Conservation (phyloP, 2,329 filamentous ascomycete species). For the Alternaria sp. region DNA sequence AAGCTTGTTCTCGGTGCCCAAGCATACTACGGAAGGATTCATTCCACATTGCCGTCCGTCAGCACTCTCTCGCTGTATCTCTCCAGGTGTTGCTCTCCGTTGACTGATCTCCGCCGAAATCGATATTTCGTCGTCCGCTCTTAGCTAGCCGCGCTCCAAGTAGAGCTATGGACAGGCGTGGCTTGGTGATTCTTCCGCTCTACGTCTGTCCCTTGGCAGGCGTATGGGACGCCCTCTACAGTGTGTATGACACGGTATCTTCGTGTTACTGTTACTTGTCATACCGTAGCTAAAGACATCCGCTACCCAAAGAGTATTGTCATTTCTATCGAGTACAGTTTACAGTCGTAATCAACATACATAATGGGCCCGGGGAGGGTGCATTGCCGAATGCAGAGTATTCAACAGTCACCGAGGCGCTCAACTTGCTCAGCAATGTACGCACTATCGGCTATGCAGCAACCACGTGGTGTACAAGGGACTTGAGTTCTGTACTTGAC, state of each 20-base stretch:
- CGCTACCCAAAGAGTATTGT: conserved; percentile 34
- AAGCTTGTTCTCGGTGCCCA: conserved; percentile 25
- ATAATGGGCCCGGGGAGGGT: conserved; percentile 57
- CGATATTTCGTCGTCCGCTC: conserved; percentile 10
- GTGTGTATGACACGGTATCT: conserved; percentile 47
- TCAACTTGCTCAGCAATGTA: conserved; percentile 58
- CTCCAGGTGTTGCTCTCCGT: conserved; percentile 5
- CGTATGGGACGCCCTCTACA: conserved; percentile 57
- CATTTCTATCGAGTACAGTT: conserved; percentile 55
- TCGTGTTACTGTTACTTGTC: conserved; percentile 5
- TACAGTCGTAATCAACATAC: conserved; percentile 61
- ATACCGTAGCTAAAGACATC: conserved; percentile 7
- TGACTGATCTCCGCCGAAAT: conserved; percentile 1
- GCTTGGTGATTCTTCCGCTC: conserved; percentile 58
- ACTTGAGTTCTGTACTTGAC: conserved; percentile 30
- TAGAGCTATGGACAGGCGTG: conserved; percentile 22
- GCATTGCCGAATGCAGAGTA: conserved; percentile 56
- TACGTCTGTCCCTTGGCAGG: conserved; percentile 60
- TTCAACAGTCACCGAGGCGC: conserved; percentile 52
- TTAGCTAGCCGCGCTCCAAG: conserved; percentile 15
- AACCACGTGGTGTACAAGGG: conserved; percentile 56
- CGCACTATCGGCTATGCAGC: conserved; percentile 61
- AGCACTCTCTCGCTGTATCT: conserved; percentile 14
- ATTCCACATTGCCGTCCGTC: conserved; percentile 9
- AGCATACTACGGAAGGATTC: conserved; percentile 14